Evolutionary conservation across 768 basidiomycete species (phyloP), one percentile per base, ranked within the genome.

Genomic region (Suillus sp.): DNA sequence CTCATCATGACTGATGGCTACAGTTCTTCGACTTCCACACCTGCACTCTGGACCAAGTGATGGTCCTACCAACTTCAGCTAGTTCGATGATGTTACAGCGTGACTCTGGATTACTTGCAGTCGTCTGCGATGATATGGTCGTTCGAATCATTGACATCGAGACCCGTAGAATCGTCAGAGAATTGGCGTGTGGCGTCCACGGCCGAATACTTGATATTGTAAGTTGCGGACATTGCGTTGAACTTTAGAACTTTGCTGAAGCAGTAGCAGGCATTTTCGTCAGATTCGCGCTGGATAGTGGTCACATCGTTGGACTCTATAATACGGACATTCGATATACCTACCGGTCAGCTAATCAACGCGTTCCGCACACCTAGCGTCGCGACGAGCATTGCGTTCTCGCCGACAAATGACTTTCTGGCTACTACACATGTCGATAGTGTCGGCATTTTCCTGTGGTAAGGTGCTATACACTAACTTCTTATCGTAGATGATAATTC

Each of bases 21-120:
- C 68, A 99, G 96, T 98, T 98, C 79, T 99, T 99, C 69, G 92
- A 99, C 73, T 99, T 99, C 76, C 93, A 96, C 70, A 88, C 90
- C 3, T 86, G 92, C 11, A 86, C 86, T 69, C 78, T 94, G 63
- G 84, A 90, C 64, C 77, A 89, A 59, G 87, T 87, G 0, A 62
- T 95, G 55, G 76, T 86, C 11, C 70, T 97, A 2, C 82, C 92
- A 2, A 88, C 93, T 5, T 79, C 86, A 16, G 83, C 86, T 22
- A 85, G 86, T 25, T 89, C 91, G 2, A 82, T 96, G 67, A 74
- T 81, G 3, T 80, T 99, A 22, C 92, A 99, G 67, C 84, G 88
- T 40, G 94, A 94, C 71, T 96, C 87, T 70, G 90, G 91, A 9
- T 78, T 99, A 6, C 78, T 99, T 20, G 93, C 93, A 0, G 82